phyloP scores from a whole-genome alignment of 345 rosid genomes.

The Zanthoxylum bungeanum region DNA sequence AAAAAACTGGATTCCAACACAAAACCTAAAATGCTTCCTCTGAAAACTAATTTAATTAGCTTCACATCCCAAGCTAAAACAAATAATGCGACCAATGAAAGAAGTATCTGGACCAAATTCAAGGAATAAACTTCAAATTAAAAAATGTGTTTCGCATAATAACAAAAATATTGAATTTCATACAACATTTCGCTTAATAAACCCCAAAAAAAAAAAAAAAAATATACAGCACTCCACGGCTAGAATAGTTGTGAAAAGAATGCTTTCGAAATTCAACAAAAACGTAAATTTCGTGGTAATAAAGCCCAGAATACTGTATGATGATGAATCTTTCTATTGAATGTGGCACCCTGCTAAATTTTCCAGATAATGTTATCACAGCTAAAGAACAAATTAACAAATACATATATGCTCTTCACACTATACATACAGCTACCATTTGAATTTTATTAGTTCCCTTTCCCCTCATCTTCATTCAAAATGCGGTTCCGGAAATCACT shows the following conservation, averaged over 20 bases:
- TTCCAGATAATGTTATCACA: slow-evolving; percentile 11
- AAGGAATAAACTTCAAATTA: background rate
- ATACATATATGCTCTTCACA: slow-evolving; percentile 28
- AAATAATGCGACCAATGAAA: background rate
- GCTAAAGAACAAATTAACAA: slow-evolving; percentile 22
- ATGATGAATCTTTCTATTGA: slow-evolving; percentile 14
- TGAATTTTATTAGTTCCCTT: slow-evolving; percentile 33
- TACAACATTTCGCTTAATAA: background rate
- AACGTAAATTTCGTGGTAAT: slow-evolving; percentile 8
- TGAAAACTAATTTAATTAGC: background rate
- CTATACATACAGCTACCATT: slow-evolving; percentile 34
- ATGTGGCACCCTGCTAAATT: slow-evolving; percentile 13
- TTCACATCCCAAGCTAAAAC: background rate
- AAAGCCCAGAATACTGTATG: background rate
- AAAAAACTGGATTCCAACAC: too few relatives aligned
- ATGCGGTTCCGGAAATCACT: slow-evolving; percentile 83
- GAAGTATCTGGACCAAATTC: background rate
- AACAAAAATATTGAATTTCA: background rate
- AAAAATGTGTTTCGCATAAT: background rate
- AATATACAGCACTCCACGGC: background rate
- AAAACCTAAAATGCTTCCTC: background rate
- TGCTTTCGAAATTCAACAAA: slow-evolving; percentile 7
- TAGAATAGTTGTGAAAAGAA: background rate
- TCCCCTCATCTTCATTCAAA: slow-evolving; percentile 81
- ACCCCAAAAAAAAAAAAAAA: too few relatives aligned